phyloP scores from a whole-genome alignment of 495 filamentous ascomycete species.

The Neurospora sp. region DNA sequence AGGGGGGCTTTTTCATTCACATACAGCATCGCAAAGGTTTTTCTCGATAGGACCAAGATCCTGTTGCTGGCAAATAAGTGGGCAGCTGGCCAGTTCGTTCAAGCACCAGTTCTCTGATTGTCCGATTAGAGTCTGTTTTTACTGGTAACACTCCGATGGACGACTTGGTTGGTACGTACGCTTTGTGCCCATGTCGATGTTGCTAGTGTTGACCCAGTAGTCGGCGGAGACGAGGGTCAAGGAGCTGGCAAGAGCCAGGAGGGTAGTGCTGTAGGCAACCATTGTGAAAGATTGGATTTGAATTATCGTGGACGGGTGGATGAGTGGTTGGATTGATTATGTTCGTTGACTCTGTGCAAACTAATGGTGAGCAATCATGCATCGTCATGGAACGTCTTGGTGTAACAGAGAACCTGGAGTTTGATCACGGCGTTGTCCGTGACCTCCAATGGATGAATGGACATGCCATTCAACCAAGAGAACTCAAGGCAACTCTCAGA shows the following conservation, averaged over 20 bases:
- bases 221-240: slow-evolving; percentile 31
- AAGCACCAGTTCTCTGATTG: slow-evolving; percentile 57
- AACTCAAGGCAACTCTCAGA: neutral
- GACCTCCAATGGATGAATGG: neutral
- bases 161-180: slow-evolving; percentile 18
- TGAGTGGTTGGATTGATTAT: neutral
- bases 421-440: neutral
- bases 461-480: neutral
- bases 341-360: slow-evolving; percentile 1
- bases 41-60: slow-evolving; percentile 36
- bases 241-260: slow-evolving; percentile 37
- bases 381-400: neutral
- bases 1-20: slow-evolving; percentile 16
- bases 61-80: slow-evolving; percentile 67
- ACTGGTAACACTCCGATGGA: neutral
- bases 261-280: slow-evolving; percentile 33
- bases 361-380: neutral
- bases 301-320: neutral
- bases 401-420: neutral
- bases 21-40: slow-evolving; percentile 67
- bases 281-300: slow-evolving; percentile 21
- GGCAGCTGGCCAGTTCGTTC: slow-evolving; percentile 56
- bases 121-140: slow-evolving; percentile 14
- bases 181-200: slow-evolving; percentile 37
- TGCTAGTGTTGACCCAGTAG: slow-evolving; percentile 50